Evolutionary conservation across 495 filamentous ascomycete species (phyloP).

Genomic region (Copromyces sp.): DNA sequence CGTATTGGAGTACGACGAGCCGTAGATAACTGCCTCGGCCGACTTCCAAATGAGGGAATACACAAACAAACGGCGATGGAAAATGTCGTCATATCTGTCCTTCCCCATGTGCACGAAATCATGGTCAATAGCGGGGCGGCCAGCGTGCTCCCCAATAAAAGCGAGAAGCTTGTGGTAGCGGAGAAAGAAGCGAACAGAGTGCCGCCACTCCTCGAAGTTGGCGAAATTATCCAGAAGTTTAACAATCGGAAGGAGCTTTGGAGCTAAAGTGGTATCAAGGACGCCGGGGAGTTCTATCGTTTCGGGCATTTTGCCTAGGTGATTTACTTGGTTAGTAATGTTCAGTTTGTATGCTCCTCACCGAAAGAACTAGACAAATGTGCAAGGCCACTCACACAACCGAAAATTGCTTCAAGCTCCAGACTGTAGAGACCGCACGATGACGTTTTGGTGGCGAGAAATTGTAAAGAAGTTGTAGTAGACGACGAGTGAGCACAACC

Average conservation of each 20-base stretch:
- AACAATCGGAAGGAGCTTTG: neutral
- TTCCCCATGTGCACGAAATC: no score
- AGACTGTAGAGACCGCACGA: neutral
- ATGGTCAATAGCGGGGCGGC: no score
- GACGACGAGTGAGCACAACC: neutral
- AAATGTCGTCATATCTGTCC: no score
- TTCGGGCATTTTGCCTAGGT: neutral
- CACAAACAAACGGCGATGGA: neutral
- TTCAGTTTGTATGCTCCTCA: neutral
- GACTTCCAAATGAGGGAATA: neutral
- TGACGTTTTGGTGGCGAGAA: neutral
- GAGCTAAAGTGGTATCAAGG: neutral
- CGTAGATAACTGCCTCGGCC: neutral
- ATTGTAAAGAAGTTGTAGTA: neutral
- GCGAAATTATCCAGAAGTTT: fast-evolving
- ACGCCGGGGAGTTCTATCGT: neutral
- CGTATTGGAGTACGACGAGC: neutral
- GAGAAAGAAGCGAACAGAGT: neutral
- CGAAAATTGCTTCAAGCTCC: neutral
- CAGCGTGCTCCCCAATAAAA: neutral
- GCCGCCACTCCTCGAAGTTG: neutral
- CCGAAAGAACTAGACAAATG: neutral
- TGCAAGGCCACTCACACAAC: neutral
- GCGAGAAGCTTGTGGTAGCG: neutral
- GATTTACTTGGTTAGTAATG: neutral